Conservation (phyloP, 352 stramenopile genomes). For the Phytophthora pini region DNA sequence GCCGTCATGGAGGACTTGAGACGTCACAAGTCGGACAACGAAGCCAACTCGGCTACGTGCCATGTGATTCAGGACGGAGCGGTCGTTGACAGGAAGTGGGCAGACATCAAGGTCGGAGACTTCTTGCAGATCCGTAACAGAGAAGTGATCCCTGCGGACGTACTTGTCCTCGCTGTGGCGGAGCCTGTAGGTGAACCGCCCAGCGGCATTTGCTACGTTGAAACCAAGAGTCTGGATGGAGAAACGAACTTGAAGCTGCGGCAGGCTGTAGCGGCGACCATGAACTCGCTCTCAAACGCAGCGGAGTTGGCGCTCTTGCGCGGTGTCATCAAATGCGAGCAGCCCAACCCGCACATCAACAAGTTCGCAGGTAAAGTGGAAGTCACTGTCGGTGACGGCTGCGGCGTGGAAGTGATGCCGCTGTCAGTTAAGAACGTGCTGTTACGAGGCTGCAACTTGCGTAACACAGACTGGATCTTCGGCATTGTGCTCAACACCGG, state of each 20-base stretch:
- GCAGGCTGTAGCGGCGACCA: conserved; percentile 72
- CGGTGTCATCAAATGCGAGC: conserved; percentile 72
- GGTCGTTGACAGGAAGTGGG: conserved; percentile 79
- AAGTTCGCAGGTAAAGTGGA: conserved; percentile 89
- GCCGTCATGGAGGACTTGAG: conserved; percentile 88
- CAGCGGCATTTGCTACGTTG: conserved; percentile 89
- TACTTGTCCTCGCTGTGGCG: conserved; percentile 81
- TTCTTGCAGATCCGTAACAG: conserved; percentile 81
- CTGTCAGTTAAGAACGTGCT: conserved; percentile 91
- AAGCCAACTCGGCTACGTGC: conserved; percentile 81
- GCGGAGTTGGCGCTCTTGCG: conserved; percentile 61
- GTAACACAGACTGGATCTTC: conserved; percentile 91
- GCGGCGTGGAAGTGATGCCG: conserved; percentile 75
- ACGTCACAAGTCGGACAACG: conserved; percentile 79
- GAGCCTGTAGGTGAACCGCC: conserved; percentile 74
- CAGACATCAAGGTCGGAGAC: conserved; percentile 88
- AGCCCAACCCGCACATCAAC: conserved; percentile 89
- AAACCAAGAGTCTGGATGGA: conserved; percentile 92
- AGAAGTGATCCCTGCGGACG: conserved; percentile 85
- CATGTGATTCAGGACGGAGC: conserved; percentile 73
- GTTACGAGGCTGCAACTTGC: conserved; percentile 86
- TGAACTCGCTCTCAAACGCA: conserved; percentile 61
- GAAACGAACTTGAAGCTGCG: conserved; percentile 94
- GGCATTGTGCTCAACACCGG: conserved; percentile 91
- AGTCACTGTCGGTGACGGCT: conserved; percentile 68